Evolutionary conservation across 83 land plant species (phyloP).

Genomic region (Thuja plicata): DNA sequence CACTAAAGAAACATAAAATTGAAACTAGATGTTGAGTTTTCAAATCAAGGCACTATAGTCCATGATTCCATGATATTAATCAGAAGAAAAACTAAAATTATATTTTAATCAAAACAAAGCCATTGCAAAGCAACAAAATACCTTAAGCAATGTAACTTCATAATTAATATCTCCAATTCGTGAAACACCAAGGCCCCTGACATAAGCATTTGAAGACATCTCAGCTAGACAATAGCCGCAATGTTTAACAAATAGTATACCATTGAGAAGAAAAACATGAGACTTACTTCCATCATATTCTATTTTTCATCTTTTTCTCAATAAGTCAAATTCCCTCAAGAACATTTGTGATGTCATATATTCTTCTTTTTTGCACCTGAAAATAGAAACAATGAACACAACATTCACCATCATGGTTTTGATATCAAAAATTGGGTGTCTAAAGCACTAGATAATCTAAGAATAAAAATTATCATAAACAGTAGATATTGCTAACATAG

Average conservation of each 20-base stretch:
- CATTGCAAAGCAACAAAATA: slow-evolving; percentile 10
- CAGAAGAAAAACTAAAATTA: background rate
- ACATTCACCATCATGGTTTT: background rate
- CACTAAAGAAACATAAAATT: background rate
- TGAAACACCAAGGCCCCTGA: slow-evolving; percentile 78
- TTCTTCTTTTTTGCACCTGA: too few relatives aligned
- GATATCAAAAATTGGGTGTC: background rate
- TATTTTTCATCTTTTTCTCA: slow-evolving; percentile 91
- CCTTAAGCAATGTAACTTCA: slow-evolving; percentile 63
- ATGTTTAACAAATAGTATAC: background rate
- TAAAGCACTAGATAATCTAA: background rate
- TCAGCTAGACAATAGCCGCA: background rate
- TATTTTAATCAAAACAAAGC: slow-evolving; percentile 1
- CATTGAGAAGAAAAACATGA: background rate
- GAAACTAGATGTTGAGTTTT: background rate
- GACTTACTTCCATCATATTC: slow-evolving; percentile 87
- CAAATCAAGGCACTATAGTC: too few relatives aligned
- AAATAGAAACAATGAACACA: background rate
- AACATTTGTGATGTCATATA: too few relatives aligned
- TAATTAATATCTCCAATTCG: slow-evolving; percentile 47
- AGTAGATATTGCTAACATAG: background rate
- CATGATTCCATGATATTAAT: too few relatives aligned
- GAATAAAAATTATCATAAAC: background rate
- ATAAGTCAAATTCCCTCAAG: slow-evolving; percentile 96
- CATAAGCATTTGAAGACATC: background rate